Percentiles rank a stretch among this genome's conserved stretches.
Evolutionary conservation across 2,329 filamentous ascomycete species (phyloP).

Genomic region (Fusarium pseudoanthophilum): DNA sequence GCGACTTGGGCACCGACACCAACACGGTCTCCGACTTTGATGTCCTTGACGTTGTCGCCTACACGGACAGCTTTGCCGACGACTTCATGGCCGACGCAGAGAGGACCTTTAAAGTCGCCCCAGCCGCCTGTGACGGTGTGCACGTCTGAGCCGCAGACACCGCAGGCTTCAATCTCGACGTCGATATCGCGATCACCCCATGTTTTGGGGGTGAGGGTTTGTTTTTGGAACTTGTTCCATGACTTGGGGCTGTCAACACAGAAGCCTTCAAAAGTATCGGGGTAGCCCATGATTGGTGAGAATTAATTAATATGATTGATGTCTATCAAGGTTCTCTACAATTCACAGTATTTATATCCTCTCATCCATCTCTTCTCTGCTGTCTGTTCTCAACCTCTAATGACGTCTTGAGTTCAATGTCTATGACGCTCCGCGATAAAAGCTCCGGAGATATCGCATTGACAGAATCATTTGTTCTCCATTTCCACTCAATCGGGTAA

Average conservation of each 20-base stretch:
- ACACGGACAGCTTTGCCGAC: constrained; percentile 67
- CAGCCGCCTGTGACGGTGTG: constrained; percentile 58
- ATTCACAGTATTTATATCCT: constrained; percentile 17
- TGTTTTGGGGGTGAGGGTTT: constrained; percentile 64
- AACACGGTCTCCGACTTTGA: constrained; percentile 72
- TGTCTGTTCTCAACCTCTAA: not conserved
- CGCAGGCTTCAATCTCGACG: constrained; percentile 73
- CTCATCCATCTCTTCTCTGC: too few species aligned
- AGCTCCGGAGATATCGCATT: constrained; percentile 2
- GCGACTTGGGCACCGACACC: constrained; percentile 48
- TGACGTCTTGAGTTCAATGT: constrained; percentile 20
- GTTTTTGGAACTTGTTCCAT: constrained; percentile 55
- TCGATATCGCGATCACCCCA: constrained; percentile 75
- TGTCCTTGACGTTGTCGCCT: constrained; percentile 59
- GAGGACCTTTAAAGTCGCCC: constrained; percentile 59
- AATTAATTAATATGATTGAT: not conserved
- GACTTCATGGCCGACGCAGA: constrained; percentile 73
- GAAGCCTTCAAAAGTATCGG: constrained; percentile 57
- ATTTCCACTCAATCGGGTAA: constrained; percentile 15
- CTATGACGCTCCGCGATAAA: constrained; percentile 23
- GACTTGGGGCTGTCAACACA: constrained; percentile 55
- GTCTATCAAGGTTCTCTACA: constrained; percentile 27
- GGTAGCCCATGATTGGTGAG: constrained; percentile 52
- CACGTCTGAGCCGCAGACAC: constrained; percentile 72
- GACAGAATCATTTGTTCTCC: not conserved